A percentile compares a stretch with the other conserved stretches of the same genome.
phyloP scores from a whole-genome alignment of 768 basidiomycete genomes.

The Gloeopeniophorella convolvens region DNA sequence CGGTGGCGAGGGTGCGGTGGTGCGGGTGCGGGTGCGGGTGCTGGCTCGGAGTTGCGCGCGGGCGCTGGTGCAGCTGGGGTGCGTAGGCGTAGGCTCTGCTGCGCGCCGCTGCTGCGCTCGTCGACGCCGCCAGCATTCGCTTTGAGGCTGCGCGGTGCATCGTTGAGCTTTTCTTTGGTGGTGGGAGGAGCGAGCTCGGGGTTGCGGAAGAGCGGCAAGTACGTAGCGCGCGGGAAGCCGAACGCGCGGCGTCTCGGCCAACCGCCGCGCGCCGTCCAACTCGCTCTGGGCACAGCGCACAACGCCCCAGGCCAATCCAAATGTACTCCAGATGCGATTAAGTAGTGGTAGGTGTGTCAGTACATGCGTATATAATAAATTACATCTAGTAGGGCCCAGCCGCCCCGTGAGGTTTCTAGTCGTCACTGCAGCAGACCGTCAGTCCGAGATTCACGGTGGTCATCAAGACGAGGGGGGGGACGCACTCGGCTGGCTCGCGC shows the following conservation, averaged over 20 bases:
- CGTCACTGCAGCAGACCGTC: slow-evolving; percentile 8
- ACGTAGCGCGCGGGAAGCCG: too few species aligned
- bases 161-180: not conserved
- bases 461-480: not conserved
- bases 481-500: slow-evolving; percentile 75
- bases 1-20: too few species aligned
- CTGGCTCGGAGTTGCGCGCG: not conserved
- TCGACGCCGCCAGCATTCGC: not conserved
- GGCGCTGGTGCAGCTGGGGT: not conserved
- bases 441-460: not conserved
- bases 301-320: too few species aligned
- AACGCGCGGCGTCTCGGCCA: not conserved
- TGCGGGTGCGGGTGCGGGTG: not conserved
- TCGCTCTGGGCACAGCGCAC: too few species aligned
- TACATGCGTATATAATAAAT: too few species aligned
- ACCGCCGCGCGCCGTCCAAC: too few species aligned
- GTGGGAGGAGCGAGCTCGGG: too few species aligned
- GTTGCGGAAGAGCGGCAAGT: not conserved
- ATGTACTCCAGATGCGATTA: slow-evolving; percentile 1
- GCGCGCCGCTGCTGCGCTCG: not conserved
- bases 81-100: not conserved
- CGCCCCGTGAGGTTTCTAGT: too few species aligned
- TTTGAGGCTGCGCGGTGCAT: not conserved
- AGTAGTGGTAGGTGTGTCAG: not conserved
- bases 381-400: too few species aligned